Evolutionary conservation across 148 eudicot species (phyloP).

Genomic region (Selenicereus undatus): DNA sequence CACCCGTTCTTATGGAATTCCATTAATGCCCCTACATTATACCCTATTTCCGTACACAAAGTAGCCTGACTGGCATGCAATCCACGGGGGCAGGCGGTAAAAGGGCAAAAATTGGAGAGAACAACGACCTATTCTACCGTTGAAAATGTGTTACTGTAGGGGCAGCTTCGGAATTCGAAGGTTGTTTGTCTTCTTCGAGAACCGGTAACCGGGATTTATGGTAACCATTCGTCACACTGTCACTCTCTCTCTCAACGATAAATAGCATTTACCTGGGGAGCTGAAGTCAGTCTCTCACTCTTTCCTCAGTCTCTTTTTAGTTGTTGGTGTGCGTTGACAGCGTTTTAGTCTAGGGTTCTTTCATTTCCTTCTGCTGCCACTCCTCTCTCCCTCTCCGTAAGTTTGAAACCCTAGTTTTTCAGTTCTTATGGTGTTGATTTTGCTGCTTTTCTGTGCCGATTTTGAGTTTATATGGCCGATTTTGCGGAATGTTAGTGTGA

Average conservation of each 20-base stretch:
- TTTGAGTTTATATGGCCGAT: background rate
- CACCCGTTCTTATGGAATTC: background rate
- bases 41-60: background rate
- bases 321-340: background rate
- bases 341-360: background rate
- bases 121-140: background rate
- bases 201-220: conserved; percentile 8
- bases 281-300: background rate
- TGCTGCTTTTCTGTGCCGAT: background rate
- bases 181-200: background rate
- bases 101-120: background rate
- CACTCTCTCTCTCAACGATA: background rate
- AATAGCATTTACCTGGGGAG: background rate
- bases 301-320: background rate
- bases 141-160: background rate
- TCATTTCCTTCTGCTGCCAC: background rate
- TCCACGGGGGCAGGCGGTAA: background rate
- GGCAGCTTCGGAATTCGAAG: background rate
- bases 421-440: background rate
- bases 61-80: background rate
- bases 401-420: conserved; percentile 2
- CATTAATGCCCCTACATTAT: background rate
- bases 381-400: background rate
- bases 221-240: background rate
- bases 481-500: background rate